These are phyloP conservation scores for Paramecium primaurelia DNA, from an alignment of 73 alveolate species.

Conservation along the genomic window DNA sequence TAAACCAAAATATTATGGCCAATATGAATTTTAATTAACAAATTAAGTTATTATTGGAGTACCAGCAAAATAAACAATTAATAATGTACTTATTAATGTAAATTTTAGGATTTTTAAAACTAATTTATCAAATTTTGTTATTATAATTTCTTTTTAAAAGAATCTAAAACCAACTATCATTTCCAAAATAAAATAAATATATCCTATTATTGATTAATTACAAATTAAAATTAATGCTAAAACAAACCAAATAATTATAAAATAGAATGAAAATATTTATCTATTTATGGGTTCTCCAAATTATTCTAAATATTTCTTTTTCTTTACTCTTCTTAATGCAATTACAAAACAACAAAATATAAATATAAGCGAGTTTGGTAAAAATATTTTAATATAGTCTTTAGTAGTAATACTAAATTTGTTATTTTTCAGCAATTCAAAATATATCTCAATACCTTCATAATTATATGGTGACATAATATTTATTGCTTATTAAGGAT, in stretches of 20 bases:
- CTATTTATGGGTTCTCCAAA: background rate
- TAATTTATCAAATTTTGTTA: background rate
- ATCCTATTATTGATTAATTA: conserved; percentile 11
- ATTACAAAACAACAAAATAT: conserved; percentile 28
- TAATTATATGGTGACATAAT: background rate
- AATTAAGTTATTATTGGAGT: background rate
- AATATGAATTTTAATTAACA: background rate
- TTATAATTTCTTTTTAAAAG: background rate
- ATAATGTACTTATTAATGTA: background rate
- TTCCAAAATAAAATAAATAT: background rate
- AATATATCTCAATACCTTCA: conserved; percentile 11
- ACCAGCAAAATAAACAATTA: background rate
- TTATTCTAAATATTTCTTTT: conserved; percentile 6
- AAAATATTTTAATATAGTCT: conserved; percentile 6
- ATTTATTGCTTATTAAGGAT: background rate
- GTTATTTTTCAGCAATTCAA: background rate
- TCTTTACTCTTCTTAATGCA: conserved; percentile 19
- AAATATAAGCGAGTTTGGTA: background rate
- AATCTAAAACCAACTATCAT: background rate
- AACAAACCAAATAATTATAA: background rate
- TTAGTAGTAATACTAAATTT: background rate
- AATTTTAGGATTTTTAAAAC: background rate
- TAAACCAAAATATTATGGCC: conserved; percentile 16
- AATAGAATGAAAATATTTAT: background rate
- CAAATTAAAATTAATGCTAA: background rate